Evolutionary conservation across 1,139 yeast species (phyloP), one percentile per base, ranked within the genome.

Genomic region (Kodamaea arcana): DNA sequence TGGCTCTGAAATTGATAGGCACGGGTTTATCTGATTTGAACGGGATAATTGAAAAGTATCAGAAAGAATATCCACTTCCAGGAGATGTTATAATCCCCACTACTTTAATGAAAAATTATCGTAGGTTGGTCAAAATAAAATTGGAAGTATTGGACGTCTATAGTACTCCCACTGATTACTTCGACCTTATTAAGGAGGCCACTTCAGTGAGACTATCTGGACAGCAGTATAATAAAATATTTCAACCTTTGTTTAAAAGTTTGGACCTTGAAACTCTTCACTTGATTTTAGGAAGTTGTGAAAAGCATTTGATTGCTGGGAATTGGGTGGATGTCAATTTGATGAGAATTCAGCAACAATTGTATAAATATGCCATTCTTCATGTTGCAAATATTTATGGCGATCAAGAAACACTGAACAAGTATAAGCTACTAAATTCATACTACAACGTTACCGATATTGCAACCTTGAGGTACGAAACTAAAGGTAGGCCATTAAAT

Each of bases 251-350:
- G 3, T 30, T 54, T 17, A 39, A 36, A n/a, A 32, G 43, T 15
- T 28, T 37, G 18, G 27, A 46, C 8, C 35, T 37, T 14, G 31
- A 39, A 11, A 36, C 43, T 8, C 38, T 60, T 8, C 36, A 37
- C n/a, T 22, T 42, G 8, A 44, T 57, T 10, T 42, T 69, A 14
- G 37, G 37, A 2, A 44, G 48, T 18, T 52, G 63, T 31, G 73
- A 69, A 41, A 42, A 50, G 10, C 43, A 56, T 37, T 51, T 69
- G 33, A 53, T 61, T 2, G 28, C 48, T 4, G 69, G 65, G 2
- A 62, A 55, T 39, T 54, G 61, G 51, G 51, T 52, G n/a, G 66
- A 64, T 32, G 46, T 48, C 9, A 46, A 46, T 22, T 31, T 56
- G 17, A 40, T 36, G 45, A 45, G 54, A 17, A 45, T 47, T 21